Evolutionary conservation across 1,139 yeast genomes (phyloP).

Genomic region (Geotrichum carabidarum): DNA sequence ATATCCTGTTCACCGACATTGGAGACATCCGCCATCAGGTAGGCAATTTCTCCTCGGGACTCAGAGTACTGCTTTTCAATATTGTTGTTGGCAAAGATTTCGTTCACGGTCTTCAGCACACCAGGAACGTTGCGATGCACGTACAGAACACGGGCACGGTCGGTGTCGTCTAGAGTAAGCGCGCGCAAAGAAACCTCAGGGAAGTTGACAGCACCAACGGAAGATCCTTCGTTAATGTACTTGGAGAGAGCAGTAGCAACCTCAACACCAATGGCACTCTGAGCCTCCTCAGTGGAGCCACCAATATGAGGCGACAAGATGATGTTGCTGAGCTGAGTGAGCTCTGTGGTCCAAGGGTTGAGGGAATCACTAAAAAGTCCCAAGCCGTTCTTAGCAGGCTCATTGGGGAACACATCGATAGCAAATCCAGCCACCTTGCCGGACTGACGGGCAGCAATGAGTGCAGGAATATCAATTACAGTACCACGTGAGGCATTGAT

Average conservation of each 20-base stretch:
- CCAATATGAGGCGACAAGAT: slow-evolving; percentile 97
- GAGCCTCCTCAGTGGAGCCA: slow-evolving; percentile 99
- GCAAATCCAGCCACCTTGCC: slow-evolving; percentile 98
- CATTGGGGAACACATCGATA: slow-evolving; percentile 92
- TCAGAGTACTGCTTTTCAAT: slow-evolving; percentile 97
- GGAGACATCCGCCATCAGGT: slow-evolving; percentile 95
- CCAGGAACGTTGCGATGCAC: slow-evolving; percentile 98
- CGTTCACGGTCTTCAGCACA: slow-evolving; percentile 94
- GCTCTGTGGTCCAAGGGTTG: slow-evolving; percentile 80
- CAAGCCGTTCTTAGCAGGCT: slow-evolving; percentile 96
- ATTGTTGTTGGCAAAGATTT: slow-evolving; percentile 89
- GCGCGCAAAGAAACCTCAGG: slow-evolving; percentile 95
- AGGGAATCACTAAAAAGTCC: slow-evolving; percentile 64
- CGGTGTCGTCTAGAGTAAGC: slow-evolving; percentile 79
- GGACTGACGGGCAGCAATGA: slow-evolving; percentile 82
- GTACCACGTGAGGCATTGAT: slow-evolving; percentile 98
- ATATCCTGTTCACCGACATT: slow-evolving; percentile 79
- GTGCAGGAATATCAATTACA: slow-evolving; percentile 91
- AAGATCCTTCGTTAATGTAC: slow-evolving; percentile 92
- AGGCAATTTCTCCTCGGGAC: slow-evolving; percentile 92
- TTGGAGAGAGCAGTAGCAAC: slow-evolving; percentile 81
- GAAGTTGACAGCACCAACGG: slow-evolving; percentile 97
- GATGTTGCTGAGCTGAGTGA: slow-evolving; percentile 76
- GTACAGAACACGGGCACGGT: slow-evolving; percentile 83
- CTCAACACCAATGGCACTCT: slow-evolving; percentile 94